Percentiles rank a stretch among this genome's conserved stretches.
Evolutionary conservation across 164 flowering plant genomes (phyloP).

Genomic region (Akebia trifoliata): DNA sequence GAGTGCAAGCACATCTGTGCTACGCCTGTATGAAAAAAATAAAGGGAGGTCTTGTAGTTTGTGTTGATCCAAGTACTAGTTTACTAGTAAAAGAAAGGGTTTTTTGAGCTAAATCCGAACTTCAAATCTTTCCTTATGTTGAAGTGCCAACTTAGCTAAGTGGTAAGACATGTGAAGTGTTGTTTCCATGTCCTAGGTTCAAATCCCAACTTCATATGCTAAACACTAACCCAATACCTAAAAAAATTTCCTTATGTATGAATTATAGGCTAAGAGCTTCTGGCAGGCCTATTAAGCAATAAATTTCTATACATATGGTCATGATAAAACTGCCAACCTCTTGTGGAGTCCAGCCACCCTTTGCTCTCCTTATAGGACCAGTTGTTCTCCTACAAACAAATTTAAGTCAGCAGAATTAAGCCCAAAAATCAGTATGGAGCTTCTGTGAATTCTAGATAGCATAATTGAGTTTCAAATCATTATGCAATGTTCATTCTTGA

Average conservation of each 20-base stretch:
- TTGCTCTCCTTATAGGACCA: constrained; percentile 93
- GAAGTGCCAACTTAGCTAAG: no score
- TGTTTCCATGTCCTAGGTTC: no score
- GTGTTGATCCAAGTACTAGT: neutral
- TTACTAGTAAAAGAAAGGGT: neutral
- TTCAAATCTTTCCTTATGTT: constrained; percentile 1
- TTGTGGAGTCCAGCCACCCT: constrained; percentile 94
- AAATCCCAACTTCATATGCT: no score
- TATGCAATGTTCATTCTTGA: no score
- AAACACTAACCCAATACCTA: neutral
- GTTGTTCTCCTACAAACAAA: constrained; percentile 64
- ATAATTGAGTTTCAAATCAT: neutral
- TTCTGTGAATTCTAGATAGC: neutral
- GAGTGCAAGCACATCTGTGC: neutral
- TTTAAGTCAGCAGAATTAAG: constrained; percentile 2
- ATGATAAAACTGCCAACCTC: constrained; percentile 52
- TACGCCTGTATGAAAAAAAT: neutral
- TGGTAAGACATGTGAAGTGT: no score
- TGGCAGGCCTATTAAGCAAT: neutral
- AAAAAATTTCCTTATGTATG: neutral
- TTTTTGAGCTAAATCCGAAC: neutral
- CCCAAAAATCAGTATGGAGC: neutral
- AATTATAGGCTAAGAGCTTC: neutral
- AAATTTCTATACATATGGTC: neutral
- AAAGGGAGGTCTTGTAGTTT: neutral